Evolutionary conservation across 2,329 filamentous ascomycete genomes (phyloP).

Genomic region (Exophiala sideris): DNA sequence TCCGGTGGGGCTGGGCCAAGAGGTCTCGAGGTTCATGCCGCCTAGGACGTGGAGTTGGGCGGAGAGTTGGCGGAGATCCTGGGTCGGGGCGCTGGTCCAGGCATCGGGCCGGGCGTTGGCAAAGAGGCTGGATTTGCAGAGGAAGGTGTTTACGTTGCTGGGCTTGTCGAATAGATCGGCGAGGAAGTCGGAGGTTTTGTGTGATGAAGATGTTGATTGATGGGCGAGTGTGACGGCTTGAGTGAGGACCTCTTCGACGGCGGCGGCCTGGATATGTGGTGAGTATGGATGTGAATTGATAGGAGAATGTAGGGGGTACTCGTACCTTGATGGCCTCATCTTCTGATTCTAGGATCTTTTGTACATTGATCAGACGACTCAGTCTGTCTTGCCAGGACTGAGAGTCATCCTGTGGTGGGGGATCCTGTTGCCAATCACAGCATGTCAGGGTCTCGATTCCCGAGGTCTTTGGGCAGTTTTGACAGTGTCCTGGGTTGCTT

Average conservation of each 20-base stretch:
- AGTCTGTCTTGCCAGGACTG: constrained; percentile 37
- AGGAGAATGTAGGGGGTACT: neutral
- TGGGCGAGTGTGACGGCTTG: constrained; percentile 39
- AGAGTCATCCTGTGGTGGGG: constrained; percentile 22
- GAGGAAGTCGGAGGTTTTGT: constrained; percentile 46
- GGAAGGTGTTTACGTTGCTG: constrained; percentile 56
- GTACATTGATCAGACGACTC: constrained; percentile 35
- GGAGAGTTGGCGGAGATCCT: constrained; percentile 57
- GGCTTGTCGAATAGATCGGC: constrained; percentile 38
- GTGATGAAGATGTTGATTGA: constrained; percentile 41
- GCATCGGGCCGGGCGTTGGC: constrained; percentile 50
- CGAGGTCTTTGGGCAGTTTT: neutral
- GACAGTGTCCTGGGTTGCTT: constrained; percentile 24
- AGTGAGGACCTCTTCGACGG: constrained; percentile 27
- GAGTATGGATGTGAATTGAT: constrained; percentile 27
- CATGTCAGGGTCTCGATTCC: neutral
- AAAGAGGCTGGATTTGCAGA: constrained; percentile 64
- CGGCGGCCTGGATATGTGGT: constrained; percentile 22
- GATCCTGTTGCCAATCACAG: constrained; percentile 15
- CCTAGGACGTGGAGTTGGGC: constrained; percentile 69
- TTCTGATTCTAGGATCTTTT: constrained; percentile 46
- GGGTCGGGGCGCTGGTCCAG: constrained; percentile 39
- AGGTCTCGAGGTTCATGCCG: constrained; percentile 55
- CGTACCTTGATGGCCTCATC: constrained; percentile 40
- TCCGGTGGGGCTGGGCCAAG: constrained; percentile 13